Percentiles rank a stretch among this genome's conserved stretches.
Evolutionary conservation across 768 basidiomycete genomes (phyloP).

Genomic region (Lactifluus hygrophoroides): DNA sequence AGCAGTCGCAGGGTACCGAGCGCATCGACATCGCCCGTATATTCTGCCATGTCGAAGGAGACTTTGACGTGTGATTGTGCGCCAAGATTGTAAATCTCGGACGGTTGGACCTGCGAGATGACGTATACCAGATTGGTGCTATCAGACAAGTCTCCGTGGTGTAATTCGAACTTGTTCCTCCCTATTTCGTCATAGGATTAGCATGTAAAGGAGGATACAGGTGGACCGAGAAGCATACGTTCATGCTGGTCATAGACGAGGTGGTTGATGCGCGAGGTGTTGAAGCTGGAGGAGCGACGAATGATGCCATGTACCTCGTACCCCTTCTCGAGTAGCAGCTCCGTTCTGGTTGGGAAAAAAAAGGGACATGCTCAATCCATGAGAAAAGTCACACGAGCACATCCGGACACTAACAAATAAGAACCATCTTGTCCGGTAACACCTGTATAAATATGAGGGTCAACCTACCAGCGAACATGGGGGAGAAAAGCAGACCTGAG

Average conservation of each 20-base stretch:
- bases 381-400: conserved; percentile 14
- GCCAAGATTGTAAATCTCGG: conserved; percentile 96
- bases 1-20: conserved; percentile 92
- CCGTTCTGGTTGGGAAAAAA: conserved; percentile 45
- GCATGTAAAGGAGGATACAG: background rate
- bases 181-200: conserved; percentile 31
- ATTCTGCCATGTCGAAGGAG: conserved; percentile 99
- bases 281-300: conserved; percentile 95
- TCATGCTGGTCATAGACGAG: conserved; percentile 91
- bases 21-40: conserved; percentile 95
- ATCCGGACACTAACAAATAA: conserved; percentile 58
- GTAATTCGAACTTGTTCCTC: conserved; percentile 70
- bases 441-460: conserved; percentile 38
- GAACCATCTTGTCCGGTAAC: conserved; percentile 97
- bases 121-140: conserved; percentile 96
- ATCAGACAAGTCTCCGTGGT: conserved; percentile 91
- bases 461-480: conserved; percentile 7
- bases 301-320: conserved; percentile 95
- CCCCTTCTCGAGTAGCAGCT: conserved; percentile 76
- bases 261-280: conserved; percentile 91
- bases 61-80: conserved; percentile 99
- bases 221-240: conserved; percentile 39
- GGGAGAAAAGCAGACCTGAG: conserved; percentile 46
- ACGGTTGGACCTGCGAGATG: conserved; percentile 88
- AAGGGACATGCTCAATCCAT: background rate